Percentiles rank a stretch among this genome's conserved stretches.
phyloP scores from a whole-genome alignment of 169 alveolate species.

The Babesia sp. region DNA sequence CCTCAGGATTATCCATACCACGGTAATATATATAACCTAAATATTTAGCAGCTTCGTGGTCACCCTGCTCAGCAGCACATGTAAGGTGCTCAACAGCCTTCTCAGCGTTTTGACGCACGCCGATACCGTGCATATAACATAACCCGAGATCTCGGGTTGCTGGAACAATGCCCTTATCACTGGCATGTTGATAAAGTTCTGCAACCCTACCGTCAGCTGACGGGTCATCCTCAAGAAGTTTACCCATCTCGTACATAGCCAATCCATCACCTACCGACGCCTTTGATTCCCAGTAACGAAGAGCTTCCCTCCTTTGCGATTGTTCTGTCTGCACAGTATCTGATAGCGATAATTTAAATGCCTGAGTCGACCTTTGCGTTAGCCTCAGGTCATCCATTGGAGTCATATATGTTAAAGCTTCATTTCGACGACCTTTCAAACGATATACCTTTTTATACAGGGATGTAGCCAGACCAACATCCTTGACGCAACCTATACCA shows the following conservation, averaged over 20 bases:
- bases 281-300: constrained; percentile 29
- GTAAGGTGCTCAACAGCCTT: constrained; percentile 48
- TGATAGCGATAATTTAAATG: not conserved
- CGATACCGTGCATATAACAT: constrained; percentile 48
- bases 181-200: constrained; percentile 13
- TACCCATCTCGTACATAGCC: constrained; percentile 50
- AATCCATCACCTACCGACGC: constrained; percentile 32
- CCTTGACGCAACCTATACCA: constrained; percentile 14
- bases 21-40: constrained; percentile 42
- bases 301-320: constrained; percentile 8
- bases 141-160: constrained; percentile 49
- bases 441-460: constrained; percentile 33
- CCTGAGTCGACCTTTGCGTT: not conserved
- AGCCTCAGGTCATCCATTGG: constrained; percentile 46
- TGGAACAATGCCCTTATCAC: constrained; percentile 43
- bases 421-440: not conserved
- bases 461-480: constrained; percentile 12
- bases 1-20: constrained; percentile 28
- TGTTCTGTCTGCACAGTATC: not conserved
- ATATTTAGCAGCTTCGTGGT: constrained; percentile 58
- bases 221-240: constrained; percentile 43
- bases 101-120: constrained; percentile 53
- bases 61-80: constrained; percentile 56
- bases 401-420: not conserved
- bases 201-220: constrained; percentile 19